Base-by-base conservation (phyloP, 352 stramenopile species). In the Globisporangium heterothallicum region DNA sequence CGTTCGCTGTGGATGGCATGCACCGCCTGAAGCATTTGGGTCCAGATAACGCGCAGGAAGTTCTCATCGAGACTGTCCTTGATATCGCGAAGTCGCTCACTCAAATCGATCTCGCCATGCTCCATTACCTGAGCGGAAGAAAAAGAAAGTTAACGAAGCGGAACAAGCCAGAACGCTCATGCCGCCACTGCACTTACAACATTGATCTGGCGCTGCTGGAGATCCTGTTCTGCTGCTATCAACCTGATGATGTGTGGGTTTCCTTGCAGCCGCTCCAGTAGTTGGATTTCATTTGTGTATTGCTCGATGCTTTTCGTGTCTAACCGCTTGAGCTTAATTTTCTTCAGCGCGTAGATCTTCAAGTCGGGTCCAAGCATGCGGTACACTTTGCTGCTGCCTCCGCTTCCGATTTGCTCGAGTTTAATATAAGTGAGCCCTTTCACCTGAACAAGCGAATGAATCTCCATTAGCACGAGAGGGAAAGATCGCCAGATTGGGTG, bases 11-110 rank as follows among this genome's bases (percentile, higher is more conserved):
- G 96, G 58, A 99, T 98, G 19, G 89, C 95, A 52, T 98, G 80
- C 2, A 99, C 96, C 18, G 95, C 96, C 68, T 95, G 86, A 9
- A 99, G 82, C 96, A 99, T 99, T 75, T 99, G 97, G 63, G 97
- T 96, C 96, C 96, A 99, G 34, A 96, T 96, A 1, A 99, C 78
- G n/a, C 96, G 80, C 35, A 99, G 72, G 53, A 99, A 98, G 63
- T 99, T 99, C 61, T 98, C 95, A 61, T 98, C 95, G 41, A 99
- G 73, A 12, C 63, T 72, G 19, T 81, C 72, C 44, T 88, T 81
- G 30, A 91, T 53, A 58, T 94, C 69, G 14, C 80, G 62, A 49
- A 99, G 64, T 25, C 97, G 78, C 55, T 96, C 77, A 60, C 96
- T 98, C 29, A 99, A 67, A 67, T 99, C 97, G 26, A 97, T 97